Percentiles rank a stretch among this genome's conserved stretches.
Evolutionary conservation across 2,329 filamentous ascomycete species (phyloP).

Genomic region (Geoglossum cookeanum): DNA sequence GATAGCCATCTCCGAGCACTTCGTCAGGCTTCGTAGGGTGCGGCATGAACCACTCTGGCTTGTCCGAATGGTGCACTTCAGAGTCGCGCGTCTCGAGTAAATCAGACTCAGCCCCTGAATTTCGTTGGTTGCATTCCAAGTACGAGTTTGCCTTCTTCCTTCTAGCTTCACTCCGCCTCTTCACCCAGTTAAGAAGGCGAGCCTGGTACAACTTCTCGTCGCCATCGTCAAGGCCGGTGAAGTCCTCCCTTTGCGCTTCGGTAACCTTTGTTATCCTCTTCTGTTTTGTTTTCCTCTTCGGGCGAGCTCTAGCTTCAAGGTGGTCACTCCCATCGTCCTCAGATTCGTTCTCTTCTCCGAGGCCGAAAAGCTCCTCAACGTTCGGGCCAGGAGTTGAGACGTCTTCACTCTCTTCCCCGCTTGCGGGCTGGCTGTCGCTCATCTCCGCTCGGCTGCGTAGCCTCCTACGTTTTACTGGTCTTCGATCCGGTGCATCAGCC

Average conservation of each 20-base stretch:
- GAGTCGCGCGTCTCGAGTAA: conserved; percentile 13
- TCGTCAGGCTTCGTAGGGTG: conserved; percentile 69
- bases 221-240: conserved; percentile 64
- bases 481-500: conserved; percentile 12
- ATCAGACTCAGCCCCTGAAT: conserved; percentile 17
- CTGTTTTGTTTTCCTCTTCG: conserved; percentile 18
- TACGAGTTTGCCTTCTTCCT: conserved; percentile 9
- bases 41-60: conserved; percentile 59
- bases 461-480: conserved; percentile 6
- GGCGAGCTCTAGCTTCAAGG: conserved; percentile 11
- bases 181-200: conserved; percentile 58
- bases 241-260: conserved; percentile 26
- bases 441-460: not conserved
- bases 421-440: conserved; percentile 4
- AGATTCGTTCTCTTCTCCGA: conserved; percentile 12
- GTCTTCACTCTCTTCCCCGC: conserved; percentile 21
- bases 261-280: conserved; percentile 12
- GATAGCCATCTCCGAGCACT: conserved; percentile 53
- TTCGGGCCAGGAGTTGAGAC: conserved; percentile 5
- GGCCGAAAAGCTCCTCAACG: conserved; percentile 3
- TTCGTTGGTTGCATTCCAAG: conserved; percentile 14
- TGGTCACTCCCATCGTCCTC: conserved; percentile 9
- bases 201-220: conserved; percentile 64
- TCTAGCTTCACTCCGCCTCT: conserved; percentile 40
- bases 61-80: conserved; percentile 18